Base-by-base conservation (phyloP, 2,329 filamentous ascomycete genomes). In the Aspergillus hortae region DNA sequence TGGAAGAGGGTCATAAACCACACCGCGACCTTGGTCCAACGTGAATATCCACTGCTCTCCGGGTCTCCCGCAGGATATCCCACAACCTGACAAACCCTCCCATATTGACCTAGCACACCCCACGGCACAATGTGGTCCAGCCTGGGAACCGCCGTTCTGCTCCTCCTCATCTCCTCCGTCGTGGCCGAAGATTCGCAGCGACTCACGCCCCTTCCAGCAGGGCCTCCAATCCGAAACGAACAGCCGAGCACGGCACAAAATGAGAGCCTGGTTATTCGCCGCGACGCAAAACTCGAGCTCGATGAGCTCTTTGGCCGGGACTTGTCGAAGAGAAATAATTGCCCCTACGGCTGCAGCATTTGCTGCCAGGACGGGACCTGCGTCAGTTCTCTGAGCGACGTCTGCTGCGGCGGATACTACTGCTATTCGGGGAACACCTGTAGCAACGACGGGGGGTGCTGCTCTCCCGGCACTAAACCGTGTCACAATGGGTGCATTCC, bases 361-460 rank as follows among this genome's bases (percentile, higher is more conserved):
- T 42, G 40, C 40, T 42, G 40, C 17, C 15, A 42, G 6, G 40
- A 42, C 23, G 40, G 40, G 6, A 42, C 19, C 19, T 42, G 40
- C 19, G 40, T 42, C 17, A 42, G 19, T 6, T 42, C 40, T 7
- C 15, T 42, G 40, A 10, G 7, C 5, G 40, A 42, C 10, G 40
- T 42, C 40, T 42, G 40, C 40, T 42, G 40, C 19, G 40, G 40
- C 19, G 40, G 40, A 42, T 42, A 42, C 40, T 42, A 42, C 40
- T 42, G 40, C 19, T 12, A 17, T 21, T 12, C 19, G 17, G 40
- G 40, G 7, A 17, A 42, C 6, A 42, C n/a, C 6, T 42, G 40
- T 10, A 42, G 40, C 40, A 42, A 42, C 19, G 17, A 5, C 23
- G 15, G 19, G 12, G 40, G 40, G 6, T 42, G 40, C 19, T 42